Base-by-base conservation (phyloP, 1,139 yeast species). In the Arxiozyma telluris region DNA sequence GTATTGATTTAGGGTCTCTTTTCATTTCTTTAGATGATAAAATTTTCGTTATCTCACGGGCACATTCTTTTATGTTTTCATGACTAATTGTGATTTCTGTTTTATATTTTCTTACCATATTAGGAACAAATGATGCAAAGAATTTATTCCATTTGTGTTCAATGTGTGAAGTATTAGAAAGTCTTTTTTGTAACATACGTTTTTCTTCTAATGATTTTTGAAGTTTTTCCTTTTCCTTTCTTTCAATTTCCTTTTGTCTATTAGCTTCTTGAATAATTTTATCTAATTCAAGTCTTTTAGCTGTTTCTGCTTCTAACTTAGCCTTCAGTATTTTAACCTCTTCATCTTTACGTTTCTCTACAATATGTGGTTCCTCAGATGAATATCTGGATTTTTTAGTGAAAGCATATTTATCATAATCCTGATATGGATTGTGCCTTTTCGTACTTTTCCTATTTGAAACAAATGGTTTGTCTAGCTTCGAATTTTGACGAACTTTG, bases 121-220 rank as follows among this genome's bases (percentile, higher is more conserved):
- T 90, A 4, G 98, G 97, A 21, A 93, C 86, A 62, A 81, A 76
- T 27, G 77, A 72, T 2, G 97, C 98, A 68, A 93, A 81, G 39
- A 78, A 69, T 50, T 71, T 75, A 22, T 77, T 76, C 90, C 91
- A 87, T 61, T 73, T 73, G 56, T 73, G 69, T 54, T 75, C 80
- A 44, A 63, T 22, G 44, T 59, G 53, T 46, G 58, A 61, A 4
- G 55, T 41, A 34, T 57, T 56, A 7, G 57, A 55, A 53, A 53
- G 57, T 47, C 56, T 61, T 56, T 59, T 64, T 53, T 55, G 59
- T 51, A 57, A 56, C 39, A 54, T 43, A 50, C 54, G 58, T 44
- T 54, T 56, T 51, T 59, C 65, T 53, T 58, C 63, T 55, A 58
- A 64, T 43, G 59, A 60, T 51, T 55, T 57, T 44, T 56, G 58